phyloP scores from a whole-genome alignment of 495 filamentous ascomycete species.

The Monascus purpureus region DNA sequence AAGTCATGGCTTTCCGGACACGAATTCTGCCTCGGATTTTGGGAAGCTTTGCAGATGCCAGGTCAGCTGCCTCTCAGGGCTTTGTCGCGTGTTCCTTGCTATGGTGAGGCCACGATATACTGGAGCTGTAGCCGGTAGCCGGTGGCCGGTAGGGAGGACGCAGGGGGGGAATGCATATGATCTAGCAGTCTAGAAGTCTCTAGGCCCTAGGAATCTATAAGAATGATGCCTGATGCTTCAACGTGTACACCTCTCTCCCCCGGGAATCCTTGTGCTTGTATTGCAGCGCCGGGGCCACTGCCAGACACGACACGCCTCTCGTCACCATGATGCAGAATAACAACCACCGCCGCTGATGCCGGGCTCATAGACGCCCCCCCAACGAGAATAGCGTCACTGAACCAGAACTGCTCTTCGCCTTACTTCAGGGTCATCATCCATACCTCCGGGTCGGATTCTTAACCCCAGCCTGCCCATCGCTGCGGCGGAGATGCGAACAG shows the following conservation, averaged over 20 bases:
- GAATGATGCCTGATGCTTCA: no score
- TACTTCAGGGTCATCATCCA: slow-evolving; percentile 41
- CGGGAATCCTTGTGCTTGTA: slow-evolving; percentile 18
- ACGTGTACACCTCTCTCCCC: slow-evolving; percentile 22
- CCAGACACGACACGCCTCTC: slow-evolving; percentile 26
- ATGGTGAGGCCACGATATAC: no score
- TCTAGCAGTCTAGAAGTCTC: no score
- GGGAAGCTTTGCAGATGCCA: no score
- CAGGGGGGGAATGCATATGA: no score
- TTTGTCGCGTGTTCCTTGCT: no score
- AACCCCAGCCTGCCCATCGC: slow-evolving; percentile 56
- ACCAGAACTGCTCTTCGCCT: slow-evolving; percentile 57
- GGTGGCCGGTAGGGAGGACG: no score
- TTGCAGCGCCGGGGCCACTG: slow-evolving; percentile 15
- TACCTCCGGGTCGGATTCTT: slow-evolving; percentile 46
- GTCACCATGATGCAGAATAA: slow-evolving; percentile 39
- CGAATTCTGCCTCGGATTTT: no score
- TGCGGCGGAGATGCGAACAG: slow-evolving; percentile 43
- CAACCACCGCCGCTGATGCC: slow-evolving; percentile 35
- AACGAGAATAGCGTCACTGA: slow-evolving; percentile 50
- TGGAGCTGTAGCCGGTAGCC: no score
- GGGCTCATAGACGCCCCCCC: slow-evolving; percentile 50
- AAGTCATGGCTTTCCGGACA: no score
- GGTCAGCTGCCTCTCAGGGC: no score
- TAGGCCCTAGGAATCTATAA: no score